Evolutionary conservation across 306 rosid genomes (phyloP), one percentile per base, ranked within the genome.

Genomic region (Casuarina equisetifolia): DNA sequence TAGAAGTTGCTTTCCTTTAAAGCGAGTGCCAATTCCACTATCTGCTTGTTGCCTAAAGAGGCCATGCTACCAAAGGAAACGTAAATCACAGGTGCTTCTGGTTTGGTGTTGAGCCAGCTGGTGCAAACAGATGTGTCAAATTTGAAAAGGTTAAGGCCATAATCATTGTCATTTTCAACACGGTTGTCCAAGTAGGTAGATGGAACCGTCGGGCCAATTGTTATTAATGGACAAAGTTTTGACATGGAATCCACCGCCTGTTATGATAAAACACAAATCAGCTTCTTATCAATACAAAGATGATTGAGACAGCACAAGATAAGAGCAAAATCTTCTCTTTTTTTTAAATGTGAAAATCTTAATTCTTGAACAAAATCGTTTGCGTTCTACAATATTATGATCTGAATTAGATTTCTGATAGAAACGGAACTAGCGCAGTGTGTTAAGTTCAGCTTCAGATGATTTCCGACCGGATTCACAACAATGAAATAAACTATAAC

Each of bases 121-220:
- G 9, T 75, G 68, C 63, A 67, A 45, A 67, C 48, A 7, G 82
- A 72, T 11, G 78, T 63, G 45, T 90, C 88, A 8, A 19, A 3
- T 38, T 50, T 7, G 42, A 83, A 86, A 45, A 91, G 87, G 52
- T 75, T 54, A 8, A 88, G 3, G 8, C 84, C 82, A 46, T 91
- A 89, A 0, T 81, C 85, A n/a, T 50, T 79, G 84, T 88, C 90
- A 15, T 86, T 74, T 77, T 79, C 40, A 17, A 80, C 43, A 52
- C 66, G 72, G 4, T 86, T 86, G 86, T 85, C 91, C 54, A 88
- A 59, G 85, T 88, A 71, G 12, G 68, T 6, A 6, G 84, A 85
- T 70, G 94, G 92, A 77, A 89, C 57, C 36, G 91, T 79, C 46
- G 94, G 92, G 16, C 94, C 97, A 52, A 91, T 82, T 17, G 92